These are phyloP conservation scores for Aschersonia sp. DNA, from an alignment of 2,329 filamentous ascomycete species.

Conservation along the genomic window DNA sequence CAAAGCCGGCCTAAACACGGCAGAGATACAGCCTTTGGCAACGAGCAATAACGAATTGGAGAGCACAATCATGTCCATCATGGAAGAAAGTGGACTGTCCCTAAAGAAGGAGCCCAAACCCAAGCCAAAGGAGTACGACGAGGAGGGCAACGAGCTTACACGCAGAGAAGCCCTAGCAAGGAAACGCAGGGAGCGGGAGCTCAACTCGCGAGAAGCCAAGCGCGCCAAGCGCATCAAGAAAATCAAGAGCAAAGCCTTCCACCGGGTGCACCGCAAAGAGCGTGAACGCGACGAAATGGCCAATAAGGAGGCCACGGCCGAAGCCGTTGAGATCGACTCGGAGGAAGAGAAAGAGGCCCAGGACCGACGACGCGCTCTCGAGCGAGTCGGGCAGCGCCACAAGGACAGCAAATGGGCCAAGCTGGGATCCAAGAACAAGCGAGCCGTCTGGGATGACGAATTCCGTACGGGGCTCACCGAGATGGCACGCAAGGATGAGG, in stretches of 20 bases:
- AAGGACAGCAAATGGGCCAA: conserved; percentile 89
- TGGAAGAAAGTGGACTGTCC: conserved; percentile 73
- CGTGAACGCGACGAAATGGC: conserved; percentile 38
- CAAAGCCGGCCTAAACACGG: conserved; percentile 42
- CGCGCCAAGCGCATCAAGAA: conserved; percentile 91
- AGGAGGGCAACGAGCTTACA: conserved; percentile 58
- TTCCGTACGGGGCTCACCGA: conserved; percentile 65
- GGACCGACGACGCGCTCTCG: conserved; percentile 66
- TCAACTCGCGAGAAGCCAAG: conserved; percentile 78
- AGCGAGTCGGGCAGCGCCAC: conserved; percentile 75
- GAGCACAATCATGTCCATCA: conserved; percentile 71
- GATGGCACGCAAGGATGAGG: conserved; percentile 70
- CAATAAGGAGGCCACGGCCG: conserved; percentile 34
- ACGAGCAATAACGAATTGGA: conserved; percentile 66
- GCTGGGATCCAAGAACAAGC: conserved; percentile 61
- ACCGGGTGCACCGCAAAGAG: conserved; percentile 77
- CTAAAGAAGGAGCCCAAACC: conserved; percentile 29
- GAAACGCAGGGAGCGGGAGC: conserved; percentile 65
- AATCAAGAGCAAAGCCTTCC: conserved; percentile 95
- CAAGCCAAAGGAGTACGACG: conserved; percentile 48
- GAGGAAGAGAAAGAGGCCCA: conserved; percentile 48
- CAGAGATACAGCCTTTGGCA: conserved; percentile 50
- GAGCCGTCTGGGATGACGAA: conserved; percentile 79
- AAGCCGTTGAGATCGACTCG: conserved; percentile 46
- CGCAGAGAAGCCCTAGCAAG: conserved; percentile 58